phyloP scores from a whole-genome alignment of 2,329 filamentous ascomycete genomes.

The Bipolaris oryzae region DNA sequence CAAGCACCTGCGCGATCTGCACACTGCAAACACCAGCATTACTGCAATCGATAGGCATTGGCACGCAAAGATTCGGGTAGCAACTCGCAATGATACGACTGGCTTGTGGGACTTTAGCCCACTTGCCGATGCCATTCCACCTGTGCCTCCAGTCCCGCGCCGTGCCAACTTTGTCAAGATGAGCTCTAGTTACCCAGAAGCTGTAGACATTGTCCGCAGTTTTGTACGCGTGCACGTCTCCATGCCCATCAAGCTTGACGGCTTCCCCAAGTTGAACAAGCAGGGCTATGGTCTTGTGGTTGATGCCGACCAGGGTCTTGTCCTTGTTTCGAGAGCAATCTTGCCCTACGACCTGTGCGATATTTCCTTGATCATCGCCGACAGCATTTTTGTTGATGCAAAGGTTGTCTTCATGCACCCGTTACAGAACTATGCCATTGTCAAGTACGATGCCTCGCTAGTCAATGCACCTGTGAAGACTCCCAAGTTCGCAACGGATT shows the following conservation, averaged over 20 bases:
- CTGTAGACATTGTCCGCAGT: constrained; percentile 91
- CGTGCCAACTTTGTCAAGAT: constrained; percentile 92
- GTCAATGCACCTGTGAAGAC: constrained; percentile 94
- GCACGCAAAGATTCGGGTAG: constrained; percentile 92
- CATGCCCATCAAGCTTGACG: constrained; percentile 95
- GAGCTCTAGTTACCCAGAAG: constrained; percentile 83
- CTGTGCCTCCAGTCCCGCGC: constrained; percentile 71
- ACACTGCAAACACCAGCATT: constrained; percentile 92
- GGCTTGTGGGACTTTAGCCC: constrained; percentile 95
- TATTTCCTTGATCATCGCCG: constrained; percentile 93
- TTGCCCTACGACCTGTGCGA: constrained; percentile 97
- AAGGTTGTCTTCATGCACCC: constrained; percentile 97
- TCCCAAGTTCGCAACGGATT: constrained; percentile 78
- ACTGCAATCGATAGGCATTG: constrained; percentile 94
- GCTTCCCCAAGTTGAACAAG: constrained; percentile 93
- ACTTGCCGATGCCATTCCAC: constrained; percentile 78
- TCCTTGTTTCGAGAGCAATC: constrained; percentile 91
- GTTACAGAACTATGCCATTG: constrained; percentile 92
- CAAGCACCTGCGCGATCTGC: constrained; percentile 91
- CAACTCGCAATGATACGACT: constrained; percentile 84
- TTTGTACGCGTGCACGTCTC: constrained; percentile 92
- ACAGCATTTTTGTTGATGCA: constrained; percentile 91
- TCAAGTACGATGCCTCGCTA: constrained; percentile 90
- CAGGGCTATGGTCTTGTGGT: constrained; percentile 97
- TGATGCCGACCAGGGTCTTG: constrained; percentile 92